Evolutionary conservation across 2,329 filamentous ascomycete genomes (phyloP), one percentile per base, ranked within the genome.

Genomic region (Aspergillus tubingensis): DNA sequence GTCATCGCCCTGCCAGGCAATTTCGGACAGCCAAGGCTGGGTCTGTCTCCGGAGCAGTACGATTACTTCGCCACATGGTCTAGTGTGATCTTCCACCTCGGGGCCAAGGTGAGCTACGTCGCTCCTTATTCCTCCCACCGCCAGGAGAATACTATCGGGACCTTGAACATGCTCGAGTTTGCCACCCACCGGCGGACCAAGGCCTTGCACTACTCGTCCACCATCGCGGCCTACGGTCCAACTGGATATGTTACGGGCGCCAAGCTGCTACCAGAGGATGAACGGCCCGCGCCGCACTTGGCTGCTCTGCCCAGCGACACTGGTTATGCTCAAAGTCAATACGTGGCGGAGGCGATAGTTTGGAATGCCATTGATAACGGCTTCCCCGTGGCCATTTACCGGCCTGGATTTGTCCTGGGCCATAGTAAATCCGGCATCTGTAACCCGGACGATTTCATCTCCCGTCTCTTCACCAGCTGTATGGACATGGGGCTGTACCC

Each of bases 321-420:
- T 1, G 92, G 92, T 1, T 96, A 96, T 68, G 91, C 92, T 1
- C 91, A 96, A 74, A 86, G 86, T 63, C 96, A 96, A 77, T 96
- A 91, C 91, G 88, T 85, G 1, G 83, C 83, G 0, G 85, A 88
- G 68, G 81, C 82, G 52, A 80, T 96, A 41, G 83, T 91, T 13
- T 84, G 89, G 25, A 88, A 90, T 71, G 90, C 91, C 15, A 90
- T 91, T 50, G 81, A 80, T 52, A 85, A 89, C 43, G 91, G 91
- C 8, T 85, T 96, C 0, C 80, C 78, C 1, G 91, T 91, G 8
- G 83, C 87, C 19, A 84, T 96, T 27, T 82, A 96, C 49, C 85
- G 92, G 3, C 88, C 92, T 0, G 91, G 92, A 5, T 96, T 96
- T 70, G 86, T 96, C 44, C 83, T 88, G 1, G 92, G 92, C 2